These are phyloP conservation scores for Penicillium brevicompactum DNA, from an alignment of 2,329 filamentous ascomycete species.

Conservation along the genomic window DNA sequence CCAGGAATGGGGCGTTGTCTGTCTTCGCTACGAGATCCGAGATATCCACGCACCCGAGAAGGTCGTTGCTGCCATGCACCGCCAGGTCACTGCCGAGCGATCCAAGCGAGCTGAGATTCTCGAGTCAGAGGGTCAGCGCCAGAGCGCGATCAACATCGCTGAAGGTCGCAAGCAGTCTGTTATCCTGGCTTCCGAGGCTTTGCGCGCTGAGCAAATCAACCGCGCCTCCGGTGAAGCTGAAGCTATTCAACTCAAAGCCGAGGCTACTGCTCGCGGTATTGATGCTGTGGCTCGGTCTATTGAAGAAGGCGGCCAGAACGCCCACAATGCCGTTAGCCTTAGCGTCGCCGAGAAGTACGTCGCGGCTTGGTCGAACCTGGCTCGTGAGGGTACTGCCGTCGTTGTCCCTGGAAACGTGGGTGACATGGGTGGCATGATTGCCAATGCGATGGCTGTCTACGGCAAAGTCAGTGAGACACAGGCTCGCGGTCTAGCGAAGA, in stretches of 20 bases:
- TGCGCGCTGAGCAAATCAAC: conserved; percentile 91
- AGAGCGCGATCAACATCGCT: conserved; percentile 98
- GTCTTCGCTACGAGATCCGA: conserved; percentile 94
- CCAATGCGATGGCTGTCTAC: conserved; percentile 91
- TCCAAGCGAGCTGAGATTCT: conserved; percentile 97
- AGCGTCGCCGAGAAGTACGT: conserved; percentile 97
- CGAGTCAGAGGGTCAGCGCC: conserved; percentile 93
- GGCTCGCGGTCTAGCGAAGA: conserved; percentile 60
- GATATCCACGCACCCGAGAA: conserved; percentile 95
- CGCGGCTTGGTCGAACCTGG: conserved; percentile 87
- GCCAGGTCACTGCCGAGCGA: conserved; percentile 94
- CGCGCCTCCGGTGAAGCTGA: conserved; percentile 89
- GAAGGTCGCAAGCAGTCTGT: conserved; percentile 97
- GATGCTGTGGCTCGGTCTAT: conserved; percentile 81
- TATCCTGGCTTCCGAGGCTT: conserved; percentile 90
- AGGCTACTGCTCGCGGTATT: conserved; percentile 84
- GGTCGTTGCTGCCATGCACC: conserved; percentile 97
- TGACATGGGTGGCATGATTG: conserved; percentile 95
- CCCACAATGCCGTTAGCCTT: conserved; percentile 81
- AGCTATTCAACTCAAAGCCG: conserved; percentile 83
- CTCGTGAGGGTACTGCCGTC: conserved; percentile 92
- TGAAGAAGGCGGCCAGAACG: conserved; percentile 69
- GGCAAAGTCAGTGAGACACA: conserved; percentile 87
- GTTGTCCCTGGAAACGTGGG: conserved; percentile 97
- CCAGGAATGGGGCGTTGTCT: conserved; percentile 94